Evolutionary conservation across 2,329 filamentous ascomycete genomes (phyloP).

Genomic region (Sporothrix schenckii): DNA sequence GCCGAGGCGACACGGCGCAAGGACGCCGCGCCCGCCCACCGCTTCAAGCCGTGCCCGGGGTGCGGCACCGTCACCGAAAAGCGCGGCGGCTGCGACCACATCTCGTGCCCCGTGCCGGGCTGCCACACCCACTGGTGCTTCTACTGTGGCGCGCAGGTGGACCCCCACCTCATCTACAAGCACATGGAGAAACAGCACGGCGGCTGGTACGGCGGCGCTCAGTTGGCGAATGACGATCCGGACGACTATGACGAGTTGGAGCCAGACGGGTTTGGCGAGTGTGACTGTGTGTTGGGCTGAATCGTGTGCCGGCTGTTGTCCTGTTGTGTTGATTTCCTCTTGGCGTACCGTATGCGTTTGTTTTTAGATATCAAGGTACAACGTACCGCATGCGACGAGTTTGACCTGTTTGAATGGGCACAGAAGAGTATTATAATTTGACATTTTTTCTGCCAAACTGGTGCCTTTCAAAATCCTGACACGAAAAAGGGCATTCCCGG

Average conservation of each 20-base stretch:
- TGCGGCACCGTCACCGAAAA: slow-evolving; percentile 50
- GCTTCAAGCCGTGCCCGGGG: slow-evolving; percentile 43
- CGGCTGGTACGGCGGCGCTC: slow-evolving; percentile 26
- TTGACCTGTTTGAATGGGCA: not conserved
- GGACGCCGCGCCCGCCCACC: too few relatives aligned
- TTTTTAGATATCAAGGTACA: not conserved
- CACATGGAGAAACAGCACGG: slow-evolving; percentile 37
- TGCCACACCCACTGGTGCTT: slow-evolving; percentile 54
- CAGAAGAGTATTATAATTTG: not conserved
- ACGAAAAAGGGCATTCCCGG: too few relatives aligned
- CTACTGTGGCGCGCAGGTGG: slow-evolving; percentile 44
- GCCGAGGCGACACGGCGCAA: slow-evolving; percentile 42
- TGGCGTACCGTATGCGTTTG: not conserved
- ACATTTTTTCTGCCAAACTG: not conserved
- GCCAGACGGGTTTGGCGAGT: not conserved
- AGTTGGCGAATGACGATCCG: not conserved
- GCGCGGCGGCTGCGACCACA: slow-evolving; percentile 52
- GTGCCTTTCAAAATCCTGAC: too few relatives aligned
- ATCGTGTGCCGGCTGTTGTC: not conserved
- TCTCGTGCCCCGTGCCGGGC: slow-evolving; percentile 43
- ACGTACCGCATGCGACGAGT: slow-evolving; percentile 11
- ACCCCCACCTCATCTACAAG: slow-evolving; percentile 3
- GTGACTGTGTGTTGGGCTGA: not conserved
- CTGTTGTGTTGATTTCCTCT: not conserved
- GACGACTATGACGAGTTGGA: not conserved